Evolutionary conservation across 306 rosid genomes (phyloP).

Genomic region (Macrotyloma uniflorum): DNA sequence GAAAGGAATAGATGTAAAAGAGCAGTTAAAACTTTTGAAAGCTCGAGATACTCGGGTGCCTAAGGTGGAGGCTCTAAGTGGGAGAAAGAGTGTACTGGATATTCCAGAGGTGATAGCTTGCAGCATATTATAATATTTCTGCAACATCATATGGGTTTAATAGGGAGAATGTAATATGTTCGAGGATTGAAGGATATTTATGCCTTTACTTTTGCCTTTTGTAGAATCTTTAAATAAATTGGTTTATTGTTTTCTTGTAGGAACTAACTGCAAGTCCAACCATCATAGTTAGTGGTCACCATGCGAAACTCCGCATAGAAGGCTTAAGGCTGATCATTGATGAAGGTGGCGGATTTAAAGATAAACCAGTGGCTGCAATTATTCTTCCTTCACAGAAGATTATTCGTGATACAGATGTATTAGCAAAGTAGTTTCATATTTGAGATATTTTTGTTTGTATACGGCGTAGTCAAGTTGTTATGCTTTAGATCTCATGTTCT

Average conservation of each 20-base stretch:
- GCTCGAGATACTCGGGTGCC: constrained; percentile 70
- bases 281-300: constrained; percentile 86
- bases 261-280: constrained; percentile 60
- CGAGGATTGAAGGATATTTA: background rate
- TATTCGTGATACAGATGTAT: constrained; percentile 65
- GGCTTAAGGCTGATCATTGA: constrained; percentile 80
- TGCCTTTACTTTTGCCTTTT: background rate
- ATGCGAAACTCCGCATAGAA: constrained; percentile 74
- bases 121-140: constrained; percentile 1
- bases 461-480: constrained; percentile 7
- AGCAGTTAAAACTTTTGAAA: constrained; percentile 71
- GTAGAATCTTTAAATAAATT: constrained; percentile 10
- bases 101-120: constrained; percentile 72
- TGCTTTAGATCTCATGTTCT: constrained; percentile 22
- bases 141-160: background rate
- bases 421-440: constrained; percentile 45
- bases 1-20: constrained; percentile 61
- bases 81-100: constrained; percentile 77
- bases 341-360: constrained; percentile 69
- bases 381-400: constrained; percentile 77
- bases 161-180: background rate
- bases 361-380: constrained; percentile 78
- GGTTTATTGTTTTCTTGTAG: constrained; percentile 44
- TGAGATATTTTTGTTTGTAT: background rate
- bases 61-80: constrained; percentile 68